Percentiles rank a stretch among this genome's conserved stretches.
These are phyloP conservation scores for Drosera spatulata DNA, from an alignment of 179 eudicot species.

Conservation along the genomic window DNA sequence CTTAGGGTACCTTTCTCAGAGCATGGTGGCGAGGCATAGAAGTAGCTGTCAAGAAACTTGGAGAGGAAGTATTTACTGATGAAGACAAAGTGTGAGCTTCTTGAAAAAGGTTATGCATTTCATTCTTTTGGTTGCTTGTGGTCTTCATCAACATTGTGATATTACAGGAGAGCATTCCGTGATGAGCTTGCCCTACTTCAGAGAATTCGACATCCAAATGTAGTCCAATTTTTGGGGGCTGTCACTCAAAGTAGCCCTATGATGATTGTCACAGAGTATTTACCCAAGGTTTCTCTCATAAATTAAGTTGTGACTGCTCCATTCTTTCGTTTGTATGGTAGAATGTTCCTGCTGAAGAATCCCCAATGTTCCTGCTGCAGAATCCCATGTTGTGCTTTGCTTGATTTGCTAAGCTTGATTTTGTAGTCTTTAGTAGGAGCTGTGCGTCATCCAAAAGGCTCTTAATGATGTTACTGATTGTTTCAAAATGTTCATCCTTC, in stretches of 20 bases:
- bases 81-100: slow-evolving; percentile 30
- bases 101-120: background rate
- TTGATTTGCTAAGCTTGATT: too few relatives aligned
- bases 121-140: background rate
- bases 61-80: slow-evolving; percentile 24
- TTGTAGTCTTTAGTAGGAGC: too few relatives aligned
- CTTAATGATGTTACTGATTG: too few relatives aligned
- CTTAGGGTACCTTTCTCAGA: slow-evolving; percentile 29
- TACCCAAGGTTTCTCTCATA: slow-evolving; percentile 27
- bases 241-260: slow-evolving; percentile 41
- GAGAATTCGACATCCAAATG: slow-evolving; percentile 39
- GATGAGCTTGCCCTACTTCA: slow-evolving; percentile 34
- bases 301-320: background rate
- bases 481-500: too few relatives aligned
- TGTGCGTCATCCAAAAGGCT: too few relatives aligned
- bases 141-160: too few relatives aligned
- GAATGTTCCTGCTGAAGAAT: background rate
- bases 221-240: slow-evolving; percentile 44
- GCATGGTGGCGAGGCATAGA: slow-evolving; percentile 35
- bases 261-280: slow-evolving; percentile 41
- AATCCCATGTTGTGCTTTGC: too few relatives aligned
- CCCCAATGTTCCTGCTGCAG: background rate
- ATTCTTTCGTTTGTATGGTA: background rate
- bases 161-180: slow-evolving; percentile 23
- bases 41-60: slow-evolving; percentile 32